Evolutionary conservation across 805 yeast genomes (phyloP).

Genomic region (Yamadazyma sp.): DNA sequence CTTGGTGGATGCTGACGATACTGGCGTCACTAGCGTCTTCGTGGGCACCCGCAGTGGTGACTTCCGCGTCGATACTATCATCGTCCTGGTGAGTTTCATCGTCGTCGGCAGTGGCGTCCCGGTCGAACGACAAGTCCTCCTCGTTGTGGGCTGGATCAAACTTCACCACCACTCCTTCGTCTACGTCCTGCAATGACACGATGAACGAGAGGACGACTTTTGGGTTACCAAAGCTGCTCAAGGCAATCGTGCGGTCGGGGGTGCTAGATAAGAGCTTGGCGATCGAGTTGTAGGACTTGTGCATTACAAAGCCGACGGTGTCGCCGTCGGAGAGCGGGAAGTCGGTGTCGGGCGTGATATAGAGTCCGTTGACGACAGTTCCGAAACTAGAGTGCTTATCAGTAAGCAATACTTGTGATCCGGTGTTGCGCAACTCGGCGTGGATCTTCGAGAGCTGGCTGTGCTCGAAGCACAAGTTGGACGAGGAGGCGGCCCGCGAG

Average conservation of each 20-base stretch:
- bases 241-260: no score
- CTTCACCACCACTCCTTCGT: no score
- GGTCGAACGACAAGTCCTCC: no score
- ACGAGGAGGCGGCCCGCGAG: constrained; percentile 22
- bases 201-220: not conserved
- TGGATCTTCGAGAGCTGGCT: constrained; percentile 40
- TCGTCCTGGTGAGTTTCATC: no score
- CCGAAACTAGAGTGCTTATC: constrained; percentile 42
- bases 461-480: constrained; percentile 33
- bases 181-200: no score
- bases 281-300: not conserved
- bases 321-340: constrained; percentile 25
- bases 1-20: no score
- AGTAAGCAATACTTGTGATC: constrained; percentile 21
- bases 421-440: constrained; percentile 24
- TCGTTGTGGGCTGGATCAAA: no score
- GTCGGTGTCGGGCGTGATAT: constrained; percentile 22
- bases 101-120: no score
- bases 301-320: constrained; percentile 33
- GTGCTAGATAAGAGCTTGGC: not conserved
- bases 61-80: no score
- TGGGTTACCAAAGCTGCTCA: no score
- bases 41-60: no score
- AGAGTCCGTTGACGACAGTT: constrained; percentile 30
- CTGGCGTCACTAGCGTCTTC: no score